phyloP scores from a whole-genome alignment of 2,329 filamentous ascomycete species.

The Corinectria fuckeliana region DNA sequence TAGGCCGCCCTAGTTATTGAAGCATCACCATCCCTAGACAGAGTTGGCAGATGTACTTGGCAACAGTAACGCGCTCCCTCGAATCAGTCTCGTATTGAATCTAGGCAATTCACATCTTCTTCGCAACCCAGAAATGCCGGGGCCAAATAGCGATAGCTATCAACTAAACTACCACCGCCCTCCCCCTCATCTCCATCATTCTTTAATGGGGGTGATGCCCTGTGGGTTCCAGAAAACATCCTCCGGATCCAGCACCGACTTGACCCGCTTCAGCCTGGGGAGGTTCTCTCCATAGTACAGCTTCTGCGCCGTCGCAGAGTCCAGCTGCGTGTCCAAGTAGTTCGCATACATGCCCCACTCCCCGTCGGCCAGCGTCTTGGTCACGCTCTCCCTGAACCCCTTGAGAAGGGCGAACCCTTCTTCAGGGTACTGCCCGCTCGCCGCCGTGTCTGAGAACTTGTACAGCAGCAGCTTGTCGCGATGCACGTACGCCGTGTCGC shows the following conservation, averaged over 20 bases:
- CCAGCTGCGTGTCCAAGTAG: conserved; percentile 47
- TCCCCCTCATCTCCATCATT: neutral
- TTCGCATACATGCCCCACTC: conserved; percentile 51
- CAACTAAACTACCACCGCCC: neutral
- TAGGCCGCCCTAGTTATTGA: neutral
- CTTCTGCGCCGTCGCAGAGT: conserved; percentile 41
- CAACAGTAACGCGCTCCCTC: neutral
- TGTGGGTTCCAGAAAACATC: conserved; percentile 52
- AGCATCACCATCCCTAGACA: neutral
- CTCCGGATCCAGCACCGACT: conserved; percentile 45
- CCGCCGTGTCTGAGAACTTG: conserved; percentile 54
- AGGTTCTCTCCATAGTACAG: conserved; percentile 48
- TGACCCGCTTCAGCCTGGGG: conserved; percentile 42
- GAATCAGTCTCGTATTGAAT: neutral
- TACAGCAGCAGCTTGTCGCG: conserved; percentile 56
- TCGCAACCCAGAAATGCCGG: neutral
- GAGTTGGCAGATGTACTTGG: neutral
- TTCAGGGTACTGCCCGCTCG: conserved; percentile 38
- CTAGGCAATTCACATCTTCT: too few relatives aligned
- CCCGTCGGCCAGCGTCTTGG: conserved; percentile 33
- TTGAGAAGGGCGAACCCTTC: conserved; percentile 44
- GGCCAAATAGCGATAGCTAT: neutral
- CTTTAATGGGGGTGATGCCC: conserved; percentile 25
- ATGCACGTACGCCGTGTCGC: conserved; percentile 47
- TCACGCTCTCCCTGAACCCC: conserved; percentile 44